phyloP scores from a whole-genome alignment of 73 alveolate genomes.

The Uronychia setigera region DNA sequence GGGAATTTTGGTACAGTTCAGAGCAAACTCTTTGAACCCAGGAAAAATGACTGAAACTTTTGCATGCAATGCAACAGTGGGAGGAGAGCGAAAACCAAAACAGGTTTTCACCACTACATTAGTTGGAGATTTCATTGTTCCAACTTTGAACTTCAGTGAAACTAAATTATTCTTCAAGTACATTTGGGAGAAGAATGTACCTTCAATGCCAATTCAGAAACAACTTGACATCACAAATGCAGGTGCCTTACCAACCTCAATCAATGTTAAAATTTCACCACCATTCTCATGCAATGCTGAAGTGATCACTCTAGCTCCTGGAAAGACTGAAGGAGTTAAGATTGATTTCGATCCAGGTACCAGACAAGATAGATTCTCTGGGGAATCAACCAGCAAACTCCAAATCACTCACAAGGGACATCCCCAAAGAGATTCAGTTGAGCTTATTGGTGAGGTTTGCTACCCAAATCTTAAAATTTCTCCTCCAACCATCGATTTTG shows the following conservation, averaged over 20 bases:
- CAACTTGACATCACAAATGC: constrained; percentile 78
- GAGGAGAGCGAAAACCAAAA: constrained; percentile 98
- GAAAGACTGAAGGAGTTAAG: constrained; percentile 83
- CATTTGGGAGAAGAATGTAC: constrained; percentile 95
- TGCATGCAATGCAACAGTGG: constrained; percentile 90
- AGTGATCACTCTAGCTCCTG: constrained; percentile 80
- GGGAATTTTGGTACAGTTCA: constrained; percentile 78
- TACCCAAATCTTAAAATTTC: constrained; percentile 97
- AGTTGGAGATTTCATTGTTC: constrained; percentile 97
- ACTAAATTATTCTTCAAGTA: constrained; percentile 94
- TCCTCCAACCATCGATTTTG: constrained; percentile 91
- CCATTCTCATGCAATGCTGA: constrained; percentile 70
- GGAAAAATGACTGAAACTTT: constrained; percentile 91
- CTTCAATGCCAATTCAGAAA: constrained; percentile 93
- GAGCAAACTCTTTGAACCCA: constrained; percentile 78
- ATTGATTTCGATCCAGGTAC: constrained; percentile 99
- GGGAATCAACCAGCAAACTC: constrained; percentile 91
- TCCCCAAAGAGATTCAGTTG: constrained; percentile 98
- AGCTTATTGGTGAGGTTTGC: constrained; percentile 97
- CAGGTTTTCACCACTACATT: constrained; percentile 92
- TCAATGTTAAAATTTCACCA: constrained; percentile 74
- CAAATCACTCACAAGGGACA: constrained; percentile 97
- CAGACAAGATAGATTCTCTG: constrained; percentile 97
- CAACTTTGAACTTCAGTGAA: constrained; percentile 95
- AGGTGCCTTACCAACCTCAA: constrained; percentile 84